A percentile compares a stretch with the other conserved stretches of the same genome.
Conservation (phyloP, 768 basidiomycete genomes). For the Leccinellum luteum region DNA sequence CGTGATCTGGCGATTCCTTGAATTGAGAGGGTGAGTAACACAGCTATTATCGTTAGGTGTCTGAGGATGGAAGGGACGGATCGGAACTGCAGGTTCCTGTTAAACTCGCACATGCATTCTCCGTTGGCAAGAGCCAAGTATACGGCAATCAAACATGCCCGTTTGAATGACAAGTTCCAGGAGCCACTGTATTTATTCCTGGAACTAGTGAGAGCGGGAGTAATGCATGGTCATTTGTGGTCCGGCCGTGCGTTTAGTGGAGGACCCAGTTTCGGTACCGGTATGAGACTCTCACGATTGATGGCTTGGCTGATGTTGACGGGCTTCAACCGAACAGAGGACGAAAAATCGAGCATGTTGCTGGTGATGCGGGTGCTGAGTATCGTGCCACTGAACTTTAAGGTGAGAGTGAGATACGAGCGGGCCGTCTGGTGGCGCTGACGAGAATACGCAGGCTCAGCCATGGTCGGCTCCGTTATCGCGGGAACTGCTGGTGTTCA, state of each 20-base stretch:
- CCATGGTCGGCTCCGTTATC: slow-evolving; percentile 97
- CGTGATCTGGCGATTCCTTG: slow-evolving; percentile 97
- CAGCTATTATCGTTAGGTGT: not conserved
- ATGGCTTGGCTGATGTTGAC: slow-evolving; percentile 22
- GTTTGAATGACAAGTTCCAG: slow-evolving; percentile 97
- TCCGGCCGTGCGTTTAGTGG: slow-evolving; percentile 86
- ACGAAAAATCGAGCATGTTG: slow-evolving; percentile 92
- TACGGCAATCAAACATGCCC: slow-evolving; percentile 69
- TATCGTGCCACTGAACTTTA: slow-evolving; percentile 93
- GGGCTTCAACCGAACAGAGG: slow-evolving; percentile 50
- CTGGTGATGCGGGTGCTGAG: slow-evolving; percentile 95
- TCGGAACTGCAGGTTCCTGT: slow-evolving; percentile 64
- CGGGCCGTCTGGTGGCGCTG: not conserved
- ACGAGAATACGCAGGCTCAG: slow-evolving; percentile 53
- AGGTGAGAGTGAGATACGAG: slow-evolving; percentile 47
- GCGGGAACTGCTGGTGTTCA: slow-evolving; percentile 95
- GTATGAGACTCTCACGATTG: slow-evolving; percentile 46
- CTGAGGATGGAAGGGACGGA: slow-evolving; percentile 7
- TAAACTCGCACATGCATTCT: slow-evolving; percentile 86
- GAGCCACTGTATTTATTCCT: slow-evolving; percentile 93
- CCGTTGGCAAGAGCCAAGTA: slow-evolving; percentile 90
- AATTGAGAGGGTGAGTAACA: slow-evolving; percentile 75
- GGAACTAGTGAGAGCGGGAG: slow-evolving; percentile 94
- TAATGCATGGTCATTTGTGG: slow-evolving; percentile 94
- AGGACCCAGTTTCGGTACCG: slow-evolving; percentile 91